Percentiles rank a stretch among this genome's conserved stretches.
phyloP scores from a whole-genome alignment of 2,329 filamentous ascomycete genomes.

The Sporothrix curviconia region DNA sequence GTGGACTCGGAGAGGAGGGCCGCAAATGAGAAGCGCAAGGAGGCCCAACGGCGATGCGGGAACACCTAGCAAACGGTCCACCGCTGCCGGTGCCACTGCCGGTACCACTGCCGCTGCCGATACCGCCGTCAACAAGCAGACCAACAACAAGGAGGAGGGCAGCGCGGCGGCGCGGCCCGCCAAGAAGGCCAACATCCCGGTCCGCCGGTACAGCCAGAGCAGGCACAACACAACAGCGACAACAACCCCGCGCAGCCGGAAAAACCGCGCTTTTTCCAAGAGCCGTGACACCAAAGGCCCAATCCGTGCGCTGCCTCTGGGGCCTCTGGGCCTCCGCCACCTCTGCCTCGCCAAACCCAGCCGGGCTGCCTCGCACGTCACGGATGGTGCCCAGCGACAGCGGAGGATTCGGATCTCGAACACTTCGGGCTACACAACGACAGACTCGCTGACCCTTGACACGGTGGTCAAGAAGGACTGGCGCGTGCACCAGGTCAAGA shows the following conservation, averaged over 20 bases:
- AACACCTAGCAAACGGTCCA: not conserved
- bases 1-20: not conserved
- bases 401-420: constrained; percentile 33
- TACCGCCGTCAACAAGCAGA: too few species aligned
- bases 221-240: not conserved
- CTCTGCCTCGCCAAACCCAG: not conserved
- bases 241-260: not conserved
- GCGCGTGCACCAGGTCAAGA: constrained; percentile 48
- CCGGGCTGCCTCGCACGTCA: not conserved
- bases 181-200: not conserved
- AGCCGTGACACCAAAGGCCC: not conserved
- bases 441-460: constrained; percentile 44
- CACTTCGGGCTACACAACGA: constrained; percentile 44
- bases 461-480: constrained; percentile 42
- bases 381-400: not conserved
- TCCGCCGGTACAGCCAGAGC: not conserved
- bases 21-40: constrained; percentile 14
- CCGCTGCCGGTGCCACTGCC: not conserved
- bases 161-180: not conserved
- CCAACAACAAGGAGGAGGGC: not conserved
- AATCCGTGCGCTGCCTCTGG: too few species aligned
- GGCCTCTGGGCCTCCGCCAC: not conserved
- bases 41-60: not conserved
- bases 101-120: too few species aligned
- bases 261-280: not conserved